A percentile compares a stretch with the other conserved stretches of the same genome.
Evolutionary conservation across 306 rosid species (phyloP).

Genomic region (Malus sieversii): DNA sequence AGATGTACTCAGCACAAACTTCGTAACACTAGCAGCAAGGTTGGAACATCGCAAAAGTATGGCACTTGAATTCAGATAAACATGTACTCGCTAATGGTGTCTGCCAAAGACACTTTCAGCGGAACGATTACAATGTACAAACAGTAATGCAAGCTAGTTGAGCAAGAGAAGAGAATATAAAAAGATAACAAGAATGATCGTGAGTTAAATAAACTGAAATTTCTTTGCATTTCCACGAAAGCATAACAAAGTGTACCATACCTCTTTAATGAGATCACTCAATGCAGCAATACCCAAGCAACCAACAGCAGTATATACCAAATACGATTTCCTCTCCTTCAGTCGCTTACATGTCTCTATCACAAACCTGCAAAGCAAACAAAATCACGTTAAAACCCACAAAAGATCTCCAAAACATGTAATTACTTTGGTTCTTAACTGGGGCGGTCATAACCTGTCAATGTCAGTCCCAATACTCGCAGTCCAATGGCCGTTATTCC

Average conservation of each 20-base stretch:
- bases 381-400: constrained; percentile 8
- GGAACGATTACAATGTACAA: not conserved
- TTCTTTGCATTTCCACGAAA: not conserved
- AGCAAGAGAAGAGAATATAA: too few relatives aligned
- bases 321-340: constrained; percentile 75
- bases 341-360: constrained; percentile 51
- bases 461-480: constrained; percentile 26
- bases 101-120: not conserved
- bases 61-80: constrained; percentile 1
- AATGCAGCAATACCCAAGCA: constrained; percentile 77
- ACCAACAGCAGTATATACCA: constrained; percentile 84
- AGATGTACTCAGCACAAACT: not conserved
- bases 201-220: not conserved
- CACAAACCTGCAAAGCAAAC: constrained; percentile 59
- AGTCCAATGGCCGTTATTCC: constrained; percentile 25
- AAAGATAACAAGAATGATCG: not conserved
- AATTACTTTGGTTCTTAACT: not conserved
- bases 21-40: constrained; percentile 1
- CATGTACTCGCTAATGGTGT: constrained; percentile 7
- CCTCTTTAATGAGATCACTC: constrained; percentile 76
- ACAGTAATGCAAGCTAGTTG: not conserved
- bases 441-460: constrained; percentile 43
- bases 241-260: constrained; percentile 21
- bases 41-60: not conserved
- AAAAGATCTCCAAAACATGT: not conserved